A percentile compares a stretch with the other conserved stretches of the same genome.
Evolutionary conservation across 768 basidiomycete species (phyloP).

Genomic region (Collybia nuda): DNA sequence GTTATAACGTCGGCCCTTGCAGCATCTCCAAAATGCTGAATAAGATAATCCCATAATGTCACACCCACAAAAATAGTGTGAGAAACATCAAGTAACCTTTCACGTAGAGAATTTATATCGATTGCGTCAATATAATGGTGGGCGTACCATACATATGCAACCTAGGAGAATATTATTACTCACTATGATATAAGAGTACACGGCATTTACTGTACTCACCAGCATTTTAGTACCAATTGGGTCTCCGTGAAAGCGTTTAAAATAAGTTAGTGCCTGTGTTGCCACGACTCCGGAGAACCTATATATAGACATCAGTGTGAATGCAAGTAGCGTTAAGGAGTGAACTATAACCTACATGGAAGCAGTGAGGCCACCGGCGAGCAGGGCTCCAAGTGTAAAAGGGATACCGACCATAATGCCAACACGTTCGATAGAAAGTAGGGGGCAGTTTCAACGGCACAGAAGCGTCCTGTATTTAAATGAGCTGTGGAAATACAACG

Average conservation of each 20-base stretch:
- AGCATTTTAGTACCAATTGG: slow-evolving; percentile 23
- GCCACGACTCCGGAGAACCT: slow-evolving; percentile 43
- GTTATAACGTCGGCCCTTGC: slow-evolving; percentile 40
- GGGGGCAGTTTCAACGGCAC: too few species aligned
- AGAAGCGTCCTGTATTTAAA: too few species aligned
- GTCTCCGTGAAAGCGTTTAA: slow-evolving; percentile 35
- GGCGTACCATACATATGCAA: slow-evolving; percentile 25
- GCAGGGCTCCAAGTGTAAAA: slow-evolving; percentile 38
- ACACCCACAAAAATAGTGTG: slow-evolving; percentile 36
- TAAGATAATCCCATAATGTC: slow-evolving; percentile 40
- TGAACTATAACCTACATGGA: slow-evolving; percentile 26
- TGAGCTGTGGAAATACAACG: too few species aligned
- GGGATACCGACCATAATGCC: slow-evolving; percentile 18
- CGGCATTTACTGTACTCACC: slow-evolving; percentile 19
- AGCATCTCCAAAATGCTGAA: slow-evolving; percentile 39
- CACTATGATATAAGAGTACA: too few species aligned
- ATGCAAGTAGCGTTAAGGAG: not conserved
- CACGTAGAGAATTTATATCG: not conserved
- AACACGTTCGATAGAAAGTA: too few species aligned
- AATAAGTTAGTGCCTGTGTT: slow-evolving; percentile 38
- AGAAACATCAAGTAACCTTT: slow-evolving; percentile 27
- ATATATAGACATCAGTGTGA: not conserved
- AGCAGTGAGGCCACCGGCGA: slow-evolving; percentile 39
- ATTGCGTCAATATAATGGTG: slow-evolving; percentile 4
- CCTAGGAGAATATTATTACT: slow-evolving; percentile 9